These are phyloP conservation scores for Ophiocordyceps australis DNA, from an alignment of 2,329 filamentous ascomycete genomes.

Conservation along the genomic window DNA sequence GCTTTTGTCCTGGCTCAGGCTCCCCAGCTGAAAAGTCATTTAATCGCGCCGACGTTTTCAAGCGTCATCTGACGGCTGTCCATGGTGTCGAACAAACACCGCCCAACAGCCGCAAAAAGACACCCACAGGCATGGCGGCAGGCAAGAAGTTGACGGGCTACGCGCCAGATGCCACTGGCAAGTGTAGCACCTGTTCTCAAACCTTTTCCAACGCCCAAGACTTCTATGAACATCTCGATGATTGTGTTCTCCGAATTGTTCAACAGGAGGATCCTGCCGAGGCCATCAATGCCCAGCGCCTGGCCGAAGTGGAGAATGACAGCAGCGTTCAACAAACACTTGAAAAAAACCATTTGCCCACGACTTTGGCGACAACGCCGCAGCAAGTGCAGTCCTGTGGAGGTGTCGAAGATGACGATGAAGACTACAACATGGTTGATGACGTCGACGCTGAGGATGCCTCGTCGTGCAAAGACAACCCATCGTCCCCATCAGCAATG, in stretches of 20 bases:
- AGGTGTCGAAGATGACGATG: constrained; percentile 29
- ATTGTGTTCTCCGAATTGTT: constrained; percentile 54
- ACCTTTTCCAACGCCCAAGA: constrained; percentile 90
- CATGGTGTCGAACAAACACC: constrained; percentile 87
- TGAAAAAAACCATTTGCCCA: constrained; percentile 42
- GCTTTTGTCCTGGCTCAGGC: constrained; percentile 80
- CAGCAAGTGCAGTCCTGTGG: constrained; percentile 1
- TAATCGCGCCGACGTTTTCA: constrained; percentile 91
- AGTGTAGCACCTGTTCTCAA: constrained; percentile 84
- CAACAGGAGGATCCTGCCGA: constrained; percentile 54
- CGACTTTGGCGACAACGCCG: constrained; percentile 17
- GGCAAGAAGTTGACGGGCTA: constrained; percentile 53
- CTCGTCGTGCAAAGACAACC: constrained; percentile 32
- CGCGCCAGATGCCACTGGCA: constrained; percentile 66
- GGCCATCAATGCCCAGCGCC: constrained; percentile 47
- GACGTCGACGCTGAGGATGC: constrained; percentile 27
- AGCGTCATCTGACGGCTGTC: constrained; percentile 77
- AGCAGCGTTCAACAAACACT: constrained; percentile 41
- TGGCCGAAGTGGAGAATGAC: constrained; percentile 49
- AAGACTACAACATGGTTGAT: constrained; percentile 29
- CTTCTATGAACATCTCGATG: constrained; percentile 92
- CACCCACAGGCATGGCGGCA: constrained; percentile 16
- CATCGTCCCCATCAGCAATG: too few relatives aligned
- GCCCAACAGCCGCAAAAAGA: constrained; percentile 74
- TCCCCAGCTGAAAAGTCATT: constrained; percentile 87